Evolutionary conservation across 176 grass and related monocot genomes (phyloP).

Genomic region (Eragrostis nindensis): DNA sequence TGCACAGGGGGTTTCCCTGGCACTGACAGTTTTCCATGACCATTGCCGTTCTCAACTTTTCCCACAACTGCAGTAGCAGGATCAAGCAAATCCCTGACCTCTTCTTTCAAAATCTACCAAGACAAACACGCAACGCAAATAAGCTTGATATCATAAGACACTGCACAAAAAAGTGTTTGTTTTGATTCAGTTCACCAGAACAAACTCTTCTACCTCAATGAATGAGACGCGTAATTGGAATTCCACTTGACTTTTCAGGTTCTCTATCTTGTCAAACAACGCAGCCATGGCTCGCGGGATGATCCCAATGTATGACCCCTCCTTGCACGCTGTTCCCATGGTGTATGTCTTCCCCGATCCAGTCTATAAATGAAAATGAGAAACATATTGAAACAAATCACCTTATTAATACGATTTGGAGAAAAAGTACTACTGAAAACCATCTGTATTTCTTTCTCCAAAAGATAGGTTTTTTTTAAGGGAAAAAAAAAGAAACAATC

Average conservation of each 20-base stretch:
- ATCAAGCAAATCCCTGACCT: slow-evolving; percentile 93
- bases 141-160: neutral
- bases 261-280: slow-evolving; percentile 81
- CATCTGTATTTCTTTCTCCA: neutral
- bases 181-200: neutral
- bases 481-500: neutral
- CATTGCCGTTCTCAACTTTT: slow-evolving; percentile 75
- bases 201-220: slow-evolving; percentile 83
- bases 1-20: slow-evolving; percentile 88
- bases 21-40: slow-evolving; percentile 63
- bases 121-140: neutral
- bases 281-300: slow-evolving; percentile 86
- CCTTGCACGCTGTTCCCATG: slow-evolving; percentile 91
- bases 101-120: slow-evolving; percentile 96
- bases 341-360: slow-evolving; percentile 96
- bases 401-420: neutral
- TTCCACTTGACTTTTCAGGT: slow-evolving; percentile 76
- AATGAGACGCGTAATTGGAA: slow-evolving; percentile 93
- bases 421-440: neutral
- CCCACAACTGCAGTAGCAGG: slow-evolving; percentile 38
- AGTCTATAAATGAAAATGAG: slow-evolving; percentile 48
- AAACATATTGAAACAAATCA: neutral
- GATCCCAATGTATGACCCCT: slow-evolving; percentile 63
- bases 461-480: neutral
- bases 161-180: neutral